phyloP scores from a whole-genome alignment of 1,284 basidiomycete species.

The Malassezia caprae region DNA sequence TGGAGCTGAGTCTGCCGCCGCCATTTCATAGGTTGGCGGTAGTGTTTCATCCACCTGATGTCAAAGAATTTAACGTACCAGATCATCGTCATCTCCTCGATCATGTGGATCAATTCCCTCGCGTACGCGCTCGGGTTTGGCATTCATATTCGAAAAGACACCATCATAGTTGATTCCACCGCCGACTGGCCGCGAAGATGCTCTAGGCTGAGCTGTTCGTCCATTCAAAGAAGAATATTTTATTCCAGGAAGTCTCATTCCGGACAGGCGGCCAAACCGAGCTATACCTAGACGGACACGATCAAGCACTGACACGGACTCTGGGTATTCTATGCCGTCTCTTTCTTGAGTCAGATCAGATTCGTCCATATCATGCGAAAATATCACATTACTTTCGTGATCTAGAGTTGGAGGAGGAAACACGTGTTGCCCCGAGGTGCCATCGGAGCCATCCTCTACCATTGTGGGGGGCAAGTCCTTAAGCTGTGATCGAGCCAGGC shows the following conservation, averaged over 20 bases:
- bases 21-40: conserved; percentile 68
- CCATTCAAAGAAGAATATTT: conserved; percentile 22
- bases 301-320: conserved; percentile 13
- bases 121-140: conserved; percentile 60
- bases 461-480: background rate
- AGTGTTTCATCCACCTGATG: conserved; percentile 47
- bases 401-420: background rate
- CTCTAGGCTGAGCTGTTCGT: conserved; percentile 19
- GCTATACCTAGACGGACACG: conserved; percentile 30
- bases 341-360: background rate
- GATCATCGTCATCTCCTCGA: conserved; percentile 57
- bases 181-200: conserved; percentile 50
- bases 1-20: conserved; percentile 81
- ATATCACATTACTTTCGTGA: background rate
- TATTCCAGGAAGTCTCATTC: conserved; percentile 44
- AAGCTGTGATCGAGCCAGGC: background rate
- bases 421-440: background rate
- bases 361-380: background rate
- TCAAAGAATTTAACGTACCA: conserved; percentile 60
- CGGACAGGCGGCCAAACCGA: conserved; percentile 39
- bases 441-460: background rate
- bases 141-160: conserved; percentile 88
- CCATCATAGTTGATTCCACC: conserved; percentile 81
- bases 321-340: background rate
- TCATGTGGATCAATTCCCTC: conserved; percentile 38